These are phyloP conservation scores for Cudoniella acicularis DNA, from an alignment of 495 filamentous ascomycete genomes.

Conservation along the genomic window DNA sequence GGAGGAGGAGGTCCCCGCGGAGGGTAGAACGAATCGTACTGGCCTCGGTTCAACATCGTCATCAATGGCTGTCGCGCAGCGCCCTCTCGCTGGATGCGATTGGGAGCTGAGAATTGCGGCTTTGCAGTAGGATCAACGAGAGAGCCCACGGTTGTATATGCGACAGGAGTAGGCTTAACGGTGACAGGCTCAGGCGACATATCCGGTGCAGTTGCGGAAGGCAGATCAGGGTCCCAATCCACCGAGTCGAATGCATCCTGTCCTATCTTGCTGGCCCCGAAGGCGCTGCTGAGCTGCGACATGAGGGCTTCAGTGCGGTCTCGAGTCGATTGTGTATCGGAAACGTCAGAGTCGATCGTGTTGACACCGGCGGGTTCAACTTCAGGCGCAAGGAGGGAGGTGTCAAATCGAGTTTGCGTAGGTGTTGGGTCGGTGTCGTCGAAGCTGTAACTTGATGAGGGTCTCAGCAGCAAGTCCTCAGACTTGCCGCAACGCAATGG, in stretches of 20 bases:
- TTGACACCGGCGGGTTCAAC: no score
- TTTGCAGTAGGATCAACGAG: conserved; percentile 21
- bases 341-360: neutral
- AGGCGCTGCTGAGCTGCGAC: neutral
- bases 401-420: neutral
- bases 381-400: neutral
- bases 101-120: conserved; percentile 25
- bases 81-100: conserved; percentile 27
- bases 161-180: conserved; percentile 15
- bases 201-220: conserved; percentile 5
- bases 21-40: conserved; percentile 7
- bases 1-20: conserved; percentile 13
- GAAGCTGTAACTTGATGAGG: neutral
- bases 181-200: conserved; percentile 22
- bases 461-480: neutral
- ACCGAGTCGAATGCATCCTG: conserved; percentile 15
- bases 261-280: neutral
- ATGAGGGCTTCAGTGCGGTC: neutral
- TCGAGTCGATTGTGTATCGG: neutral
- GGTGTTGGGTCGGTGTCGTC: neutral
- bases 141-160: conserved; percentile 30
- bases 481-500: neutral
- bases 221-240: conserved; percentile 19
- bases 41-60: conserved; percentile 4
- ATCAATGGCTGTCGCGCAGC: conserved; percentile 16